Evolutionary conservation across 148 eudicot species (phyloP).

Genomic region (Amaranthus cruentus): DNA sequence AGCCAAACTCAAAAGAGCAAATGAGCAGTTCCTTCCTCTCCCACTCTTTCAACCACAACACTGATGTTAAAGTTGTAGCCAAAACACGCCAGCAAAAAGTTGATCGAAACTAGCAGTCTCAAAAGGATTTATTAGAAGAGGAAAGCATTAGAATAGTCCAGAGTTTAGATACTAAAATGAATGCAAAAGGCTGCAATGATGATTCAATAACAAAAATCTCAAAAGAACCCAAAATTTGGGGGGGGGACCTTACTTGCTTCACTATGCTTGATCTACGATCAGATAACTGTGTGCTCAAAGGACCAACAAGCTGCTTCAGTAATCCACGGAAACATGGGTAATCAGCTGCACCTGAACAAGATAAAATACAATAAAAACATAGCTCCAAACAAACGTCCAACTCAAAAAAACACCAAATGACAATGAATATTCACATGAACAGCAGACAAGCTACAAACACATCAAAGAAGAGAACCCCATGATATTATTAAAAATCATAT

Average conservation of each 20-base stretch:
- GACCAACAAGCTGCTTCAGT: conserved; percentile 83
- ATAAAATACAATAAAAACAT: not conserved
- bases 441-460: not conserved
- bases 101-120: not conserved
- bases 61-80: not conserved
- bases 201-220: not conserved
- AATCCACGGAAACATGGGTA: conserved; percentile 89
- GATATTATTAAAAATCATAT: too few relatives aligned
- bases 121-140: not conserved
- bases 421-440: not conserved
- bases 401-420: conserved; percentile 2
- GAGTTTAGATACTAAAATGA: not conserved
- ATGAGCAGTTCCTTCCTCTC: not conserved
- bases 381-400: conserved; percentile 4
- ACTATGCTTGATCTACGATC: conserved; percentile 97
- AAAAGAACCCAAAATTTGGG: not conserved
- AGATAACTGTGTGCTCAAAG: conserved; percentile 75
- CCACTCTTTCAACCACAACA: not conserved
- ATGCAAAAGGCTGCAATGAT: not conserved
- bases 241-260: conserved; percentile 55
- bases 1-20: not conserved
- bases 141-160: not conserved
- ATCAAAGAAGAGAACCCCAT: not conserved
- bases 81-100: not conserved
- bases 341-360: conserved; percentile 72